Base-by-base conservation (phyloP, 495 filamentous ascomycete genomes). In the Evernia prunastri region DNA sequence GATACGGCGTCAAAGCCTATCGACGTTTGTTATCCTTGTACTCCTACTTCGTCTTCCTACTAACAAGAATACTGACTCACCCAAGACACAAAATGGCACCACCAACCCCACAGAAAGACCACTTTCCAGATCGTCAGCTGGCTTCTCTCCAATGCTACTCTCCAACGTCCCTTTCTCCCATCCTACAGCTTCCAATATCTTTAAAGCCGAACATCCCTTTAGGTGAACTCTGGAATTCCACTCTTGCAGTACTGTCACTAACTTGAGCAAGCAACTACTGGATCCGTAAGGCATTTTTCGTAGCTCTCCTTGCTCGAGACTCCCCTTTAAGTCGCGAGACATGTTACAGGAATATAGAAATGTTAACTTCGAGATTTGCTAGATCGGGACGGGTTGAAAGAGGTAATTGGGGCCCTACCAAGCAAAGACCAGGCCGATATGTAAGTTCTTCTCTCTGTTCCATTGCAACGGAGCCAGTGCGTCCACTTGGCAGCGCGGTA, bases 231-330 rank as follows among this genome's bases (percentile, higher is more conserved):
- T 11, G 45, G 9, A 15, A 33, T 29, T 36, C 17, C 11, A 13
- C 6, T 20, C 27, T 25, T 59, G 85, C n/a, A 79, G 85, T 58
- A 81, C 82, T 23, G 80, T 80, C 8, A 84, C 86, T 72, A 84
- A 89, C 60, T 84, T 84, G 4, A 89, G 87, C 9, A 67, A 82
- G 84, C 67, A 90, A 90, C 71, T 90, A 90, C 72, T 90, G 87
- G 87, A 90, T 87, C 10, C 87, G n/a, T n/a, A n/a, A n/a, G n/a
- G n/a, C n/a, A n/a, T n/a, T n/a, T n/a, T n/a, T n/a, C n/a, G n/a
- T n/a, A n/a, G n/a, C n/a, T n/a, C n/a, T n/a, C n/a, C n/a, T n/a
- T n/a, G n/a, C n/a, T n/a, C n/a, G n/a, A n/a, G n/a, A n/a, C n/a
- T n/a, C n/a, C n/a, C n/a, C n/a, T n/a, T n/a, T n/a, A n/a, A n/a